phyloP scores from a whole-genome alignment of 140 eudicot species.

The Anethum foeniculum region DNA sequence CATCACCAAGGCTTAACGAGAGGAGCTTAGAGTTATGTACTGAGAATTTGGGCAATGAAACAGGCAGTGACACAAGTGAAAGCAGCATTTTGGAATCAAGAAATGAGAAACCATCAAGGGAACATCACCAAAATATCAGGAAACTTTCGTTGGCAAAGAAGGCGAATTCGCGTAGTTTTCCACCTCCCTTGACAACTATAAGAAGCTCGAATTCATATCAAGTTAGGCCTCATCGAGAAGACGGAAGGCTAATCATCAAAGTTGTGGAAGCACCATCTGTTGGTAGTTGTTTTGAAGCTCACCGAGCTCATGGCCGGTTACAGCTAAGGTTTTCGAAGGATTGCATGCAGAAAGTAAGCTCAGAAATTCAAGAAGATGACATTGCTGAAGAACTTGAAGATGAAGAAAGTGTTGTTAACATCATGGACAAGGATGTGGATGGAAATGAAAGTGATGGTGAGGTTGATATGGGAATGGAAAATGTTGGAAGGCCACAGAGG shows the following conservation, averaged over 20 bases:
- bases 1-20: conserved; percentile 34
- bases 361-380: not conserved
- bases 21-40: conserved; percentile 71
- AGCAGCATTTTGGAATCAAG: conserved; percentile 18
- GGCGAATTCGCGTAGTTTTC: conserved; percentile 30
- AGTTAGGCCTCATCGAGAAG: conserved; percentile 41
- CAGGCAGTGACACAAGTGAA: conserved; percentile 47
- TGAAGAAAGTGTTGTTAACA: not conserved
- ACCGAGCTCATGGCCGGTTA: conserved; percentile 66
- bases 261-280: conserved; percentile 38
- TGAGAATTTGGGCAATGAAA: conserved; percentile 71
- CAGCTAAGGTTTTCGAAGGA: conserved; percentile 26
- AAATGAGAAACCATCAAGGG: not conserved
- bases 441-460: conserved; percentile 7
- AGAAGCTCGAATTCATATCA: conserved; percentile 53
- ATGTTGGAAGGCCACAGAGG: conserved; percentile 18
- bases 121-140: conserved; percentile 3
- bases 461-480: conserved; percentile 25
- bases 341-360: not conserved
- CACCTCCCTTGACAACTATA: conserved; percentile 79
- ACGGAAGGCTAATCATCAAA: conserved; percentile 60
- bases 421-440: conserved; percentile 7
- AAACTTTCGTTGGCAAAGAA: conserved; percentile 16
- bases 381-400: not conserved
- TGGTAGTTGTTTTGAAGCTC: conserved; percentile 33